A percentile compares a stretch with the other conserved stretches of the same genome.
Evolutionary conservation across 192 early-diverging fungal genomes (phyloP).

Genomic region (Coemansia sp.): DNA sequence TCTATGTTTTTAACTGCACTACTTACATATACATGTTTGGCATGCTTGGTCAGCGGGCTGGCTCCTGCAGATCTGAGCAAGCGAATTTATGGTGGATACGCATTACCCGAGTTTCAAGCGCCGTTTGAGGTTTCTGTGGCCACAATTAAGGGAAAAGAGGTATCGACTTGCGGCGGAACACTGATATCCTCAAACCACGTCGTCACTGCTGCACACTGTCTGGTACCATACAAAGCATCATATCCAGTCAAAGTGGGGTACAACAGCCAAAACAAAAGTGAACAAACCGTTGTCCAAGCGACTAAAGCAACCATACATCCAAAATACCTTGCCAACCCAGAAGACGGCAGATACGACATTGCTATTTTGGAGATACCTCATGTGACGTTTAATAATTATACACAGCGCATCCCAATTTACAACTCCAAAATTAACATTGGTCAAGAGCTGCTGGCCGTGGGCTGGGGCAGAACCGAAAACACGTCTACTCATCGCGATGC

Average conservation of each 20-base stretch:
- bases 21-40: background rate
- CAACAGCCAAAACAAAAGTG: constrained; percentile 4
- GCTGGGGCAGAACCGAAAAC: constrained; percentile 12
- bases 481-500: background rate
- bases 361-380: constrained; percentile 12
- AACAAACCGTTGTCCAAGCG: background rate
- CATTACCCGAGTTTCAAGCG: background rate
- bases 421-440: background rate
- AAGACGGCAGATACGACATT: constrained; percentile 13
- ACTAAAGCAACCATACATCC: constrained; percentile 12
- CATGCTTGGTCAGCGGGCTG: background rate
- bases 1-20: background rate
- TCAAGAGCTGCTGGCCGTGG: constrained; percentile 14
- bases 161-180: constrained; percentile 19
- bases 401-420: constrained; percentile 10
- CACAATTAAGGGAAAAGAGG: background rate
- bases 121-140: constrained; percentile 11
- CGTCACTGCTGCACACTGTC: constrained; percentile 28
- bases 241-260: constrained; percentile 9
- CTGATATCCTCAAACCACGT: constrained; percentile 18
- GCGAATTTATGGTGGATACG: constrained; percentile 16
- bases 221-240: constrained; percentile 7
- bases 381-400: background rate
- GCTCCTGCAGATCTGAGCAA: constrained; percentile 9
- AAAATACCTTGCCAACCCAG: background rate